Evolutionary conservation across 768 basidiomycete genomes (phyloP), one percentile per base, ranked within the genome.

Genomic region (Russula brevipes): DNA sequence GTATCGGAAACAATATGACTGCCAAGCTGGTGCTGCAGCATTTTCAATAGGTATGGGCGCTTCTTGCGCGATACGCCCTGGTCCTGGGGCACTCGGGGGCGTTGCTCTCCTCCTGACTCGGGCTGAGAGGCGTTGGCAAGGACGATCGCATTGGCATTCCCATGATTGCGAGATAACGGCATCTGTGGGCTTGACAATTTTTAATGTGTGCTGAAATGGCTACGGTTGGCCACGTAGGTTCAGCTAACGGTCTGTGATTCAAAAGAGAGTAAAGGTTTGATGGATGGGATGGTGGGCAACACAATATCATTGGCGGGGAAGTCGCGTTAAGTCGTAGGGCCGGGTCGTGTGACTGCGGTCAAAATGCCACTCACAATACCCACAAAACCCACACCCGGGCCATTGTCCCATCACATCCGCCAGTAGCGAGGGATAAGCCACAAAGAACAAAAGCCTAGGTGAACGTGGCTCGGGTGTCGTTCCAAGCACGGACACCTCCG

Each of bases 1-100:
- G 66, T 67, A 47, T 67, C 66, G 59, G 56, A 51, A 12, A 67
- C 11, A 30, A 65, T 39, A 47, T n/a, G 39, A 11, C 53, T 56
- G 30, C 52, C 56, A 38, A 59, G n/a, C 10, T 30, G 17, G 4
- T 46, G n/a, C 30, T 46, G 63, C 41, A 67, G 41, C 55, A 30
- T 46, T 46, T 56, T 47, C 55, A 65, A 60, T 39, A 67, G 59
- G 52, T 36, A 60, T n/a, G 58, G 59, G 50, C 63, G 59, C 44
- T 30, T 36, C 19, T 51, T 9, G 14, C 16, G 31, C 49, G 30
- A 36, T 31, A 30, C 44, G 30, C 4, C 30, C 39, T 57, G 61
- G 19, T 31, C 44, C 11, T 33, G 56, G 47, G 47, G 54, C 14
- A 24, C 41, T 35, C 16, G 11, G n/a, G 45, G 39, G 41, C 9